Conservation (phyloP, 2,329 filamentous ascomycete genomes). For the Sclerotinia minor region DNA sequence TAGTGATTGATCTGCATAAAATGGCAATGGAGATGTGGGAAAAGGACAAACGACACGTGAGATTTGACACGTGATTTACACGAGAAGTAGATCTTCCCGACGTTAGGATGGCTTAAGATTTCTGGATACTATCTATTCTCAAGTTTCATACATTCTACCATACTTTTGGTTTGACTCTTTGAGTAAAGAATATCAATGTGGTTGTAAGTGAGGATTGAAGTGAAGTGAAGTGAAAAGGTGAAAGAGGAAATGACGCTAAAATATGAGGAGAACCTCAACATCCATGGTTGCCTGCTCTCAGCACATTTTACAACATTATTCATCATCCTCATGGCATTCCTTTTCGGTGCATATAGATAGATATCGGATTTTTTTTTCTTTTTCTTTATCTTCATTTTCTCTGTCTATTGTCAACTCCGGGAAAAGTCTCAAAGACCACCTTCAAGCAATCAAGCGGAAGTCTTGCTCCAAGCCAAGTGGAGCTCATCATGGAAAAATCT, state of each 20-base stretch:
- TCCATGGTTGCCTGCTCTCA: neutral
- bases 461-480: neutral
- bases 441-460: neutral
- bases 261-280: slow-evolving; percentile 2
- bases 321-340: neutral
- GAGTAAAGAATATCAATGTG: neutral
- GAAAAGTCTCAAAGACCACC: neutral
- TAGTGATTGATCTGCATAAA: neutral
- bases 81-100: slow-evolving; percentile 2
- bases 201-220: slow-evolving; percentile 1
- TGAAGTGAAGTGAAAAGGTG: slow-evolving; percentile 5
- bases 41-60: slow-evolving; percentile 5
- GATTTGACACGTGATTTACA: neutral
- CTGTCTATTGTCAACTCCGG: neutral
- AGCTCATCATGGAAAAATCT: slow-evolving; percentile 17
- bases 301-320: neutral
- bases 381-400: slow-evolving; percentile 12
- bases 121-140: slow-evolving; percentile 1
- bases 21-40: too few species aligned
- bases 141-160: neutral
- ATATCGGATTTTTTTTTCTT: neutral
- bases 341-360: neutral
- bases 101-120: neutral
- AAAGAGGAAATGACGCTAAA: slow-evolving; percentile 18
- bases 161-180: neutral